Evolutionary conservation across 1,284 basidiomycete species (phyloP), one percentile per base, ranked within the genome.

Genomic region (Sanghuangporus weigelae): DNA sequence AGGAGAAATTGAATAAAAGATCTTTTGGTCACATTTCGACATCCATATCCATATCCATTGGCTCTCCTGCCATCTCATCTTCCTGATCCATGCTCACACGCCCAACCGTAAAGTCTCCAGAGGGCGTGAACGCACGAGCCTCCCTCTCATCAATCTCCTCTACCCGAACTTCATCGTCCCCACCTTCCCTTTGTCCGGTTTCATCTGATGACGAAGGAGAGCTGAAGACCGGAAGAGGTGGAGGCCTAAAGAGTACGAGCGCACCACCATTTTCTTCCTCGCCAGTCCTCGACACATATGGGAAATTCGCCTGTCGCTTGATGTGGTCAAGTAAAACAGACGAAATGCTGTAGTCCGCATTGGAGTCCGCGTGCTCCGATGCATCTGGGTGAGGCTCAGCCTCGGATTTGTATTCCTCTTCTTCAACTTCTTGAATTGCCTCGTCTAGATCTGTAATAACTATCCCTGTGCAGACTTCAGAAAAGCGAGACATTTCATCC

Each of bases 361-460:
- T 65, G n/a, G 64, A 62, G 26, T 65, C 64, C 11, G 60, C 64
- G n/a, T 56, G 56, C 12, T 62, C 64, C 21, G 64, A 19, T 10
- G 60, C 55, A 31, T 65, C 57, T 12, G 64, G 64, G 26, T 65
- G 64, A 12, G 64, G 60, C 35, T 62, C 64, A 10, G 64, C 64
- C 42, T 65, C 60, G 36, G 60, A 62, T 40, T 62, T 65, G 42
- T 65, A 62, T 39, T 66, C 65, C 5, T 66, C 62, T 11, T 51
- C n/a, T 46, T 66, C 65, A 7, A 42, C 61, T 50, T 66, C 65
- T 31, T 50, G 51, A 5, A 46, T 48, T 16, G 55, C 51, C 49
- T 63, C 62, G 48, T 66, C 65, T 7, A 66, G 57, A 38, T 66
- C 65, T 14, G 65, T 66, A 35, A 66, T 66, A 8, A 66, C 65